Evolutionary conservation across 163 green algal species (phyloP), one percentile per base, ranked within the genome.

Genomic region (Dunaliella salina): DNA sequence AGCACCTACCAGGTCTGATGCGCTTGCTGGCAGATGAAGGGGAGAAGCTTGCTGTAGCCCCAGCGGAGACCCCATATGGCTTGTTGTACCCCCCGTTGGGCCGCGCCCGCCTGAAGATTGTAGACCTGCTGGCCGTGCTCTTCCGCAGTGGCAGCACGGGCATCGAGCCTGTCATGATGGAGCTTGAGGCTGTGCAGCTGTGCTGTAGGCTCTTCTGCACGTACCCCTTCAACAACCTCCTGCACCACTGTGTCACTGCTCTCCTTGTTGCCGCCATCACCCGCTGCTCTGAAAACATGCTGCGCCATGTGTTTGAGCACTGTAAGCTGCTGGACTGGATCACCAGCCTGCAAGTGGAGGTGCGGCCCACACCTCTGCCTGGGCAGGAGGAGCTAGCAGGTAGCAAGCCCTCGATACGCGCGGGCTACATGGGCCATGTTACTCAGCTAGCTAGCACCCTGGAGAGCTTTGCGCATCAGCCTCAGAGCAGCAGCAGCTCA

Each of bases 161-260:
- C 26, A 94, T 91, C 26, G 91, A 96, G 83, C 84, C 83, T 0
- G 92, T 89, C 0, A 80, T 98, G 3, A 89, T 97, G 24, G 83
- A 85, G 32, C 86, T 87, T 5, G 88, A 84, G 26, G 91, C 90
- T 29, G 80, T 96, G 35, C 82, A 88, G 25, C 71, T 88, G 22
- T 93, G 91, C 86, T 89, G 97, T 89, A 87, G 94, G 32, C 92
- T 98, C 26, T 97, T 98, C 86, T 82, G 90, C 75, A 80, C 75
- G 18, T 97, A 95, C 90, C 97, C 97, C 33, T 99, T 99, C 95
- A 98, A 99, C 92, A 99, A 98, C 90, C 89, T 97, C 78, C 90
- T 99, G 83, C 97, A 99, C 86, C 93, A 96, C 82, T 90, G 93
- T 67, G 93, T 96, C n/a, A 85, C 89, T n/a, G 87, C 85, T 12